phyloP scores from a whole-genome alignment of 2,329 filamentous ascomycete species.

The Mollisiaceae sp. region DNA sequence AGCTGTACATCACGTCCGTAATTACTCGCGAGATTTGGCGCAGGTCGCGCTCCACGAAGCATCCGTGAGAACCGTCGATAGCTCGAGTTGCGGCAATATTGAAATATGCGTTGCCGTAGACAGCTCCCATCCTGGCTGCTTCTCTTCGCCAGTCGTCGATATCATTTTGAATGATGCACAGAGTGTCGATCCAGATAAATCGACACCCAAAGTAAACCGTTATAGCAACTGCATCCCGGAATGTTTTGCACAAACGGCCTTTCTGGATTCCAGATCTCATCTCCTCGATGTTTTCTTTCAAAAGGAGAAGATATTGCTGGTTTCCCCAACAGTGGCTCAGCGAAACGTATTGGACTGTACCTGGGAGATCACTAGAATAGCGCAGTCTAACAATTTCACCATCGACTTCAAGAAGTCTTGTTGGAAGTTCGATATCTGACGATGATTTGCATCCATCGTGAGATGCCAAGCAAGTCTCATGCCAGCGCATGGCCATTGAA shows the following conservation, averaged over 20 bases:
- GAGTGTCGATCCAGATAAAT: slow-evolving; percentile 40
- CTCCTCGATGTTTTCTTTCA: background rate
- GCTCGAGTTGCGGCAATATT: slow-evolving; percentile 13
- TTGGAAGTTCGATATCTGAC: background rate
- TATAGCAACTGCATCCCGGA: background rate
- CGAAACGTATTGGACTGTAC: background rate
- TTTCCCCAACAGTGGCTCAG: background rate
- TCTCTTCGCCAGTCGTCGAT: slow-evolving; percentile 22
- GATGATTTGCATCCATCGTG: background rate
- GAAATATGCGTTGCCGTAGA: slow-evolving; percentile 25
- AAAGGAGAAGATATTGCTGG: background rate
- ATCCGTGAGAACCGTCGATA: background rate
- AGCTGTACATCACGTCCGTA: background rate
- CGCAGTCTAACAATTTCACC: background rate
- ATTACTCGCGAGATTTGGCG: background rate
- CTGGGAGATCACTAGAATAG: background rate
- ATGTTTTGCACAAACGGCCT: background rate
- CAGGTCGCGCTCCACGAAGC: background rate
- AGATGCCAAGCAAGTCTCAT: background rate
- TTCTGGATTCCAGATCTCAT: background rate
- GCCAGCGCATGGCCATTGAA: background rate
- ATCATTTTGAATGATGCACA: slow-evolving; percentile 39
- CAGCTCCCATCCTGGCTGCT: slow-evolving; percentile 20
- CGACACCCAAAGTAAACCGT: background rate
- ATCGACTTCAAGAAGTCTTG: background rate